Percentiles rank a stretch among this genome's conserved stretches.
phyloP scores from a whole-genome alignment of 345 rosid genomes.

The Salix udensis region DNA sequence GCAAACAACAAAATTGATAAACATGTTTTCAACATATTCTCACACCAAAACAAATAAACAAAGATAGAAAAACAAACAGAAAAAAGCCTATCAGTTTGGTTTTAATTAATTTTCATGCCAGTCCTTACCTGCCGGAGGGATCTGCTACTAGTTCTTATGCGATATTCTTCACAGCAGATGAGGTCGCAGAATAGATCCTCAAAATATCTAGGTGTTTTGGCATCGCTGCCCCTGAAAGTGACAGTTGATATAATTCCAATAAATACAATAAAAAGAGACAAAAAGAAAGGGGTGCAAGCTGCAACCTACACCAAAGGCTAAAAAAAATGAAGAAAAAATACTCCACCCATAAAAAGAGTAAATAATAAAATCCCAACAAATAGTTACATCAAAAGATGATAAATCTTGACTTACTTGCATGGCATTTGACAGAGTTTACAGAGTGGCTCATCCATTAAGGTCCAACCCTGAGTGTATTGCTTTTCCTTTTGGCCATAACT shows the following conservation, averaged over 20 bases:
- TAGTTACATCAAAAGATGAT: constrained; percentile 13
- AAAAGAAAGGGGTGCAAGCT: background rate
- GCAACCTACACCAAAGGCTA: background rate
- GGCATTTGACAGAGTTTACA: constrained; percentile 88
- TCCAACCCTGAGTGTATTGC: constrained; percentile 84
- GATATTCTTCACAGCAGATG: constrained; percentile 83
- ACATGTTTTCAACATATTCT: background rate
- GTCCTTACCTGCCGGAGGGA: constrained; percentile 71
- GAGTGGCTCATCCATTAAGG: constrained; percentile 62
- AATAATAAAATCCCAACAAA: background rate
- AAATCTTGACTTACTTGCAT: constrained; percentile 56
- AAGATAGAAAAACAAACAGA: background rate
- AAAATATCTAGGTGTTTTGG: constrained; percentile 78
- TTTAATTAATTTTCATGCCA: background rate
- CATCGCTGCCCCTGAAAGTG: constrained; percentile 58
- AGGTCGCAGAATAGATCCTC: constrained; percentile 92
- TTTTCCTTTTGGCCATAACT: constrained; percentile 59
- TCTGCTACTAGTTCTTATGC: constrained; percentile 71
- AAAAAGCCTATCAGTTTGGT: background rate
- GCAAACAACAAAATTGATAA: background rate
- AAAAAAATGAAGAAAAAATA: background rate
- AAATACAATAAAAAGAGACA: background rate
- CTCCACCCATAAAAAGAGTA: background rate
- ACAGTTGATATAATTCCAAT: background rate
- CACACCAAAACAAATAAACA: background rate